Percentiles rank a stretch among this genome's conserved stretches.
These are phyloP conservation scores for Diaporthe nobilis DNA, from an alignment of 2,329 filamentous ascomycete genomes.

Conservation along the genomic window DNA sequence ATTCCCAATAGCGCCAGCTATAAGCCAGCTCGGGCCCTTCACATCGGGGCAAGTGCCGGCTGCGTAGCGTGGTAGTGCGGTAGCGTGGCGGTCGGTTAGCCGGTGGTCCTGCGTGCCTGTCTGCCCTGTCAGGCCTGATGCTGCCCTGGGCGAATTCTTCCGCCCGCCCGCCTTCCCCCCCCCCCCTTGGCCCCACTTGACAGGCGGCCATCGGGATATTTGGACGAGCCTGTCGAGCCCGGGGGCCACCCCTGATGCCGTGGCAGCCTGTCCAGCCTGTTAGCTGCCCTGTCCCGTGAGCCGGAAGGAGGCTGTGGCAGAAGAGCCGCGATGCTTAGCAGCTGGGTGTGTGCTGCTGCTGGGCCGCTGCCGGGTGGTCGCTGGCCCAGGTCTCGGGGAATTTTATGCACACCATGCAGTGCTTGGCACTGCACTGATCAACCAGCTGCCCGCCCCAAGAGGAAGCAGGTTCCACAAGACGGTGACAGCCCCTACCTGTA, in stretches of 20 bases:
- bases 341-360: neutral
- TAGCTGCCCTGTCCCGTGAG: constrained; percentile 19
- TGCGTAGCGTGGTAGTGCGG: neutral
- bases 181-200: constrained; percentile 26
- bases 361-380: constrained; percentile 34
- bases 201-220: constrained; percentile 16
- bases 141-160: constrained; percentile 32
- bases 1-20: neutral
- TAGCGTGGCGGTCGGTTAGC: neutral
- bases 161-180: constrained; percentile 18
- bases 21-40: constrained; percentile 1
- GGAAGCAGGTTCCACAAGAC: constrained; percentile 27
- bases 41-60: constrained; percentile 29
- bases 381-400: constrained; percentile 38
- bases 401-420: constrained; percentile 39
- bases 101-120: neutral
- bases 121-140: neutral
- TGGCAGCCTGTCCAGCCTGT: neutral
- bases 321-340: constrained; percentile 33
- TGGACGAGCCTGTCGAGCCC: neutral
- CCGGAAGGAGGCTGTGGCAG: constrained; percentile 9
- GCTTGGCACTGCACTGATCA: constrained; percentile 37
- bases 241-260: constrained; percentile 3
- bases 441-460: constrained; percentile 32
- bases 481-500: constrained; percentile 20